A percentile compares a stretch with the other conserved stretches of the same genome.
These are phyloP conservation scores for Escallonia herrerae DNA, from an alignment of 129 eudicot species.

Conservation along the genomic window DNA sequence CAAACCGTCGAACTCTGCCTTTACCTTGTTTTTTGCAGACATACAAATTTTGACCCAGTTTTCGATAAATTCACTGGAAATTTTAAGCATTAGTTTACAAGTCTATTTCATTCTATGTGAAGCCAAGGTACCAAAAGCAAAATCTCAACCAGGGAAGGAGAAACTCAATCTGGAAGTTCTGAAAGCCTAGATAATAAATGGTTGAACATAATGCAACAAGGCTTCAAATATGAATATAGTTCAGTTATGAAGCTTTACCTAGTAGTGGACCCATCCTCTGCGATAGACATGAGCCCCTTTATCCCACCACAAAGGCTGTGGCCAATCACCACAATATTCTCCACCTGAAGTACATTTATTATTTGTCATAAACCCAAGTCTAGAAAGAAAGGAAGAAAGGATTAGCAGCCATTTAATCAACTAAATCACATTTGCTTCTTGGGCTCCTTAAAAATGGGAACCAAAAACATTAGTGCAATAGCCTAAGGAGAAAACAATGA, in stretches of 20 bases:
- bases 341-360: slow-evolving; percentile 49
- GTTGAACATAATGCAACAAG: neutral
- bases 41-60: slow-evolving; percentile 86
- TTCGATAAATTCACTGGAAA: slow-evolving; percentile 74
- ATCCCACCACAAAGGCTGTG: slow-evolving; percentile 99
- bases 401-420: slow-evolving; percentile 7
- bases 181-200: neutral
- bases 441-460: slow-evolving; percentile 19
- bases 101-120: too few relatives aligned
- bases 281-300: slow-evolving; percentile 94
- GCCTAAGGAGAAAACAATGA: too few relatives aligned
- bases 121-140: neutral
- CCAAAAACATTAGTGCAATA: neutral
- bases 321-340: slow-evolving; percentile 91
- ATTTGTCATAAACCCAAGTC: neutral
- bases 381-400: neutral
- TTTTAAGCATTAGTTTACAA: too few relatives aligned
- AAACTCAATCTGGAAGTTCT: neutral
- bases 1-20: slow-evolving; percentile 26
- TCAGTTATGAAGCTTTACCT: slow-evolving; percentile 31
- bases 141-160: neutral
- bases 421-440: neutral
- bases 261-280: slow-evolving; percentile 78
- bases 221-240: neutral
- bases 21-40: slow-evolving; percentile 74